Evolutionary conservation across 305 asterid genomes (phyloP), one percentile per base, ranked within the genome.

Genomic region (Solanum hybrid): DNA sequence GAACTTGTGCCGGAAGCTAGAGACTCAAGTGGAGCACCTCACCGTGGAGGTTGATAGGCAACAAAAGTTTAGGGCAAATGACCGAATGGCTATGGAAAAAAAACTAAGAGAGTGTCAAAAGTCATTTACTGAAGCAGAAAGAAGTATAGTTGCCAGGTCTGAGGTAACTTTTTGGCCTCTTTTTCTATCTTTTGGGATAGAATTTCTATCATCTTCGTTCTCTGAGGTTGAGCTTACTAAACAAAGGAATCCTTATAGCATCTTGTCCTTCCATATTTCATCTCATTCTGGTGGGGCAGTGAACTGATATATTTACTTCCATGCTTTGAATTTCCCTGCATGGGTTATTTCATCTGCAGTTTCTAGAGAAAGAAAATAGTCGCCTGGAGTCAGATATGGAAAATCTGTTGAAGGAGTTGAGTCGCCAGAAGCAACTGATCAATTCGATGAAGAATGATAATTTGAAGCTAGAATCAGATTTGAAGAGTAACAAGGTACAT

Each of bases 1-100:
- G 92, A 93, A 96, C 95, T 93, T 96, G 86, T 96, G 99, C 91
- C 92, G 97, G 94, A 96, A 94, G 92, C 93, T 97, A 88, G 98
- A 96, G 95, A 89, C 92, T 90, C 96, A 95, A 91, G 93, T 97
- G 78, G 97, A 97, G 86, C 95, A 94, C 89, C 98, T 96, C 89
- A 94, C 95, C 35, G 93, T 93, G 51, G 98, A 95, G 91, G 89
- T 97, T 90, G 99, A 97, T 90, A 94, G 95, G 90, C 95, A 94
- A 82, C 95, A 94, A 86, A 95, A 95, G 94, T 90, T 87, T 92
- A 91, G 96, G 93, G 95, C 94, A 79, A 92, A 89, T 85, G 96
- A 93, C 42, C 95, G 89, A 87, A 93, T 85, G 40, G 95, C 94
- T 90, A 89, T 93, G 95, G 95, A 91, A 87, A 94, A 91, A 86